A percentile compares a stretch with the other conserved stretches of the same genome.
Evolutionary conservation across 2,329 filamentous ascomycete genomes (phyloP).

Genomic region (Apiospora saccharicola): DNA sequence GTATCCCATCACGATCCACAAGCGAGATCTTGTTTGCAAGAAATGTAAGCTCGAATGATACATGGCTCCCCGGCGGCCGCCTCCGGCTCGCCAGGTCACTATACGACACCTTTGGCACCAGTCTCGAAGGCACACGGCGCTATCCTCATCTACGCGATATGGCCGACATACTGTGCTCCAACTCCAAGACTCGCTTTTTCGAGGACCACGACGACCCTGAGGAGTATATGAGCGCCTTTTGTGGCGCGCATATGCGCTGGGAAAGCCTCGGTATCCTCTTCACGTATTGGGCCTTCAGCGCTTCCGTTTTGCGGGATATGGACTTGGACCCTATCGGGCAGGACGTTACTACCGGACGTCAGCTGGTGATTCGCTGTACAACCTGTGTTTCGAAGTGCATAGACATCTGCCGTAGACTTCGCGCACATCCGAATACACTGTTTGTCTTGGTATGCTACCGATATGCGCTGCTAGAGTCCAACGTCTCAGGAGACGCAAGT

Average conservation of each 20-base stretch:
- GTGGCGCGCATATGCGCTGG: slow-evolving; percentile 40
- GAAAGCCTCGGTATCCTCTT: slow-evolving; percentile 40
- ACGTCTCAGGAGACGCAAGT: slow-evolving; percentile 51
- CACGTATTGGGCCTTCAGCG: slow-evolving; percentile 32
- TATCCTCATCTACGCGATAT: slow-evolving; percentile 22
- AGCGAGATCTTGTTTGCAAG: slow-evolving; percentile 2
- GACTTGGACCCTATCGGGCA: slow-evolving; percentile 23
- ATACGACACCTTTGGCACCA: slow-evolving; percentile 7
- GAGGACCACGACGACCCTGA: slow-evolving; percentile 38
- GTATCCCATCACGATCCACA: not conserved
- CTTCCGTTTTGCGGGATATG: slow-evolving; percentile 26
- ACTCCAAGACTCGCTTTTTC: slow-evolving; percentile 37
- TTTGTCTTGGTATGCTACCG: slow-evolving; percentile 48
- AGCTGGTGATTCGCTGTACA: slow-evolving; percentile 34
- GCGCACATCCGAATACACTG: slow-evolving; percentile 41
- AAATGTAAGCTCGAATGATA: not conserved
- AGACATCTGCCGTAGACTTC: slow-evolving; percentile 37
- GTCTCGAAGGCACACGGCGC: slow-evolving; percentile 6
- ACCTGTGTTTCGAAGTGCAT: slow-evolving; percentile 45
- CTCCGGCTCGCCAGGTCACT: slow-evolving; percentile 7
- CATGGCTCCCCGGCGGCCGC: not conserved
- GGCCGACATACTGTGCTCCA: slow-evolving; percentile 34
- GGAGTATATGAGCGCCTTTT: slow-evolving; percentile 38
- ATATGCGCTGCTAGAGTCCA: slow-evolving; percentile 45
- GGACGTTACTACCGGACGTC: slow-evolving; percentile 23